Evolutionary conservation across 2,329 filamentous ascomycete species (phyloP).

Genomic region (Penicillium concentricum): DNA sequence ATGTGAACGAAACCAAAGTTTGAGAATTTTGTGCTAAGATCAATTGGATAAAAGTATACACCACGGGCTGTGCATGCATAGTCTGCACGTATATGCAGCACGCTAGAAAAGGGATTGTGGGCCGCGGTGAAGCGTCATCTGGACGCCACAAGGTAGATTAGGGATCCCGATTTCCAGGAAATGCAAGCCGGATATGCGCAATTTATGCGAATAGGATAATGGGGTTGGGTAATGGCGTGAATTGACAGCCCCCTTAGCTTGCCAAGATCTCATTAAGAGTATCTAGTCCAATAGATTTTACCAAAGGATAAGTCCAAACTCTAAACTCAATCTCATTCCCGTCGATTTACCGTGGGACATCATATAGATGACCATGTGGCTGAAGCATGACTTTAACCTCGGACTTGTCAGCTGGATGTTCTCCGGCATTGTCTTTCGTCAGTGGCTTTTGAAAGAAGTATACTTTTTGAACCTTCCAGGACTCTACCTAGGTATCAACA

Average conservation of each 20-base stretch:
- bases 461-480: too few species aligned
- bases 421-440: neutral
- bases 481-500: too few species aligned
- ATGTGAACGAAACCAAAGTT: neutral
- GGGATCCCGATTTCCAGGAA: constrained; percentile 24
- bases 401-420: neutral
- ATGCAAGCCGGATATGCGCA: constrained; percentile 25
- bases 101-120: constrained; percentile 17
- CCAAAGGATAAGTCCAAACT: neutral
- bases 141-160: constrained; percentile 12
- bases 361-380: too few species aligned
- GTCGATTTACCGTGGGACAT: neutral
- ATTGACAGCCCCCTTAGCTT: neutral
- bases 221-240: neutral
- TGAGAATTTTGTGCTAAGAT: neutral
- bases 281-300: neutral
- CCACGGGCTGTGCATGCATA: neutral
- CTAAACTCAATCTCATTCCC: neutral
- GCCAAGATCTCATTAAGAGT: neutral
- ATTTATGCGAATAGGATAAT: neutral
- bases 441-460: too few species aligned
- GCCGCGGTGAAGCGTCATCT: neutral
- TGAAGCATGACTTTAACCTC: neutral
- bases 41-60: neutral
- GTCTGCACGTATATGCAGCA: constrained; percentile 11